Conservation (phyloP, 2,329 filamentous ascomycete genomes). For the Sphaerulina vaccinii region DNA sequence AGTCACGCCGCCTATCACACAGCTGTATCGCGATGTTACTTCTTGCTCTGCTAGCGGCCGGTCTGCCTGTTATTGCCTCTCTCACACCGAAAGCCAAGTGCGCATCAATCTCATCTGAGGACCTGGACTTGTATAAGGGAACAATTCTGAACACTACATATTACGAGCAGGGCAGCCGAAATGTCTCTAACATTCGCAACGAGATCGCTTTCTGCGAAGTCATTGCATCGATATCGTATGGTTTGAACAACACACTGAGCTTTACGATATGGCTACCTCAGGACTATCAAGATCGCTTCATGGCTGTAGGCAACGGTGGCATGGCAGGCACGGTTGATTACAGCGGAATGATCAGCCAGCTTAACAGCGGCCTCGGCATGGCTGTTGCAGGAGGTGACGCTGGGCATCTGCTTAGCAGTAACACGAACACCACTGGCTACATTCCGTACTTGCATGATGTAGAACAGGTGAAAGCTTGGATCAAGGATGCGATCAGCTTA, state of each 20-base stretch:
- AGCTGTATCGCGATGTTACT: not conserved
- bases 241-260: slow-evolving; percentile 25
- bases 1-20: too few species aligned
- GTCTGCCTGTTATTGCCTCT: not conserved
- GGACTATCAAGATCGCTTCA: slow-evolving; percentile 29
- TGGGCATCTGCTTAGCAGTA: slow-evolving; percentile 29
- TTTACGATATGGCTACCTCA: slow-evolving; percentile 33
- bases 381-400: slow-evolving; percentile 31
- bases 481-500: slow-evolving; percentile 40
- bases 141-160: slow-evolving; percentile 26
- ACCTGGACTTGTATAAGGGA: slow-evolving; percentile 17
- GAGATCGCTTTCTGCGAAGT: slow-evolving; percentile 29
- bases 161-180: slow-evolving; percentile 18
- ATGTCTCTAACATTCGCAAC: slow-evolving; percentile 25
- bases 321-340: slow-evolving; percentile 32
- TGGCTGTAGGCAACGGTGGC: slow-evolving; percentile 34
- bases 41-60: not conserved
- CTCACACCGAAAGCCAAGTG: not conserved
- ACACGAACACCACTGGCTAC: slow-evolving; percentile 28
- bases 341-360: slow-evolving; percentile 27
- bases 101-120: not conserved
- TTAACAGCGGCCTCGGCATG: slow-evolving; percentile 31
- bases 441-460: slow-evolving; percentile 32
- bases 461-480: slow-evolving; percentile 37
- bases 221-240: slow-evolving; percentile 27